Evolutionary conservation across 257 asterid species (phyloP), one percentile per base, ranked within the genome.

Genomic region (Rubia yunnanensis): DNA sequence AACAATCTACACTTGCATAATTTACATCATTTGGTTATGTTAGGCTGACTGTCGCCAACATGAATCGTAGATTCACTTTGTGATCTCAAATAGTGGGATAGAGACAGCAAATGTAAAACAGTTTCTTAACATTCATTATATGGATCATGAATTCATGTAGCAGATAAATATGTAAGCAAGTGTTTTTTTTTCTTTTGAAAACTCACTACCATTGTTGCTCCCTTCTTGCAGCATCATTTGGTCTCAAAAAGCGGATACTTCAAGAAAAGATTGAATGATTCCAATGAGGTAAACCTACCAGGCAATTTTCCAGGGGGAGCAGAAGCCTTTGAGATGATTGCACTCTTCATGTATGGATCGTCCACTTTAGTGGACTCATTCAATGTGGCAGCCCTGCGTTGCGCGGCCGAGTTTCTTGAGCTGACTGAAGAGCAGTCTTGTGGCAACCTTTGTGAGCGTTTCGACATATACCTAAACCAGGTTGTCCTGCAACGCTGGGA

Each of bases 401-500:
- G 96, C 53, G 96, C 96, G 2, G 88, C 96, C 0, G 87, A 82
- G 34, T 85, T 80, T 63, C 94, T 88, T 7, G 78, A 66, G 30
- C 82, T 85, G 88, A 80, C 81, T 9, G 84, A 83, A 39, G 88
- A 78, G 11, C 77, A 75, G 52, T 38, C 71, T 64, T 50, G 80
- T 4, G 84, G 83, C 9, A 84, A 78, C 73, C 88, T 84, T 48
- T 86, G 86, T 30, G 79, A 86, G 13, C 83, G 91, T 11, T 81
- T 88, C 35, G 96, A 88, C 56, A 70, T 86, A 14, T 88, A 88
- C 46, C 84, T 88, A 54, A 88, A 88, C 82, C 96, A 79, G 30
- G 96, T 84, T 6, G 87, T 86, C 46, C 50, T 88, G 49, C 96
- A 88, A 48, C 80, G 82, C 65, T 88, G 94, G 96, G 77, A 84